Conservation (phyloP, 768 basidiomycete genomes). For the Kwoniella sp. region DNA sequence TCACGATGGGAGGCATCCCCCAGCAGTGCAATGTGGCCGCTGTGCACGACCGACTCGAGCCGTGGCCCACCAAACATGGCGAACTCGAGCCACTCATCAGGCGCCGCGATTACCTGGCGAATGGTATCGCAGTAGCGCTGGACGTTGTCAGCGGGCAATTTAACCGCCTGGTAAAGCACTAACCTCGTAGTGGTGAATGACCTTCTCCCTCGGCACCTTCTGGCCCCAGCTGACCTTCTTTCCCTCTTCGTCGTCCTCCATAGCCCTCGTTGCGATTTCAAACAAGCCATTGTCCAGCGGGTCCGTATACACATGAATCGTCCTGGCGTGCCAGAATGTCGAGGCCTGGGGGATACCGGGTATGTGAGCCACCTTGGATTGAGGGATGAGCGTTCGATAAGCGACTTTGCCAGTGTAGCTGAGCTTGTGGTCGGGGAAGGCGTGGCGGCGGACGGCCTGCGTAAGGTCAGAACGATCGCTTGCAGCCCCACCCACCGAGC, state of each 20-base stretch:
- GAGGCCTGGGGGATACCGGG: conserved; percentile 13
- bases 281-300: conserved; percentile 22
- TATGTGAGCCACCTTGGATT: conserved; percentile 20
- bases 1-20: conserved; percentile 37
- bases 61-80: conserved; percentile 30
- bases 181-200: conserved; percentile 18
- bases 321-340: conserved; percentile 19
- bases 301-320: conserved; percentile 23
- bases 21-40: conserved; percentile 20
- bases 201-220: conserved; percentile 6
- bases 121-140: conserved; percentile 23
- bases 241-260: conserved; percentile 15
- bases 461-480: neutral
- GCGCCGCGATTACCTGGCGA: conserved; percentile 15
- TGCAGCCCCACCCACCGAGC: conserved; percentile 24
- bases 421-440: conserved; percentile 32
- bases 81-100: conserved; percentile 34
- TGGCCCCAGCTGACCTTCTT: conserved; percentile 30
- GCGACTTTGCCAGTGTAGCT: conserved; percentile 35
- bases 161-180: neutral
- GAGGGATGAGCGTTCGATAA: conserved; percentile 24
- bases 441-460: conserved; percentile 29
- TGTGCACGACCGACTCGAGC: conserved; percentile 19
- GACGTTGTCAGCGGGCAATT: neutral
- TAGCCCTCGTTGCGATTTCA: conserved; percentile 20